A percentile compares a stretch with the other conserved stretches of the same genome.
Evolutionary conservation across 192 early-diverging fungal species (phyloP).

Genomic region (Coemansia sp.): DNA sequence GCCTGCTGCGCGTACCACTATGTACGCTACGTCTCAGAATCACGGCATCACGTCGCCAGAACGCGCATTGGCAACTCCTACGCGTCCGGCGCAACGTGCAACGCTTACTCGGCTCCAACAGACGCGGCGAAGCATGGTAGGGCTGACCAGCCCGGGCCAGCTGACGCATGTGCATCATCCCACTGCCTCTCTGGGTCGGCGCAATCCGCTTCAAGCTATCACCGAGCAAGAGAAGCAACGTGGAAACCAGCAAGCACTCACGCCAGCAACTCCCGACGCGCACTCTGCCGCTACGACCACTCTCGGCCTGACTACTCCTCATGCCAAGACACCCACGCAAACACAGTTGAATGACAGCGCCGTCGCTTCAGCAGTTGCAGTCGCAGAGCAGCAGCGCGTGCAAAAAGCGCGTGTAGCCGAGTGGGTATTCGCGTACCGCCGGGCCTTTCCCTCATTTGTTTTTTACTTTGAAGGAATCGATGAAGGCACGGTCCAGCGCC

Average conservation of each 20-base stretch:
- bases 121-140: constrained; percentile 18
- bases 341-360: not conserved
- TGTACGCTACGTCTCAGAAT: constrained; percentile 23
- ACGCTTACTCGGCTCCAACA: constrained; percentile 23
- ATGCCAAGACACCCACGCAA: not conserved
- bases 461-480: constrained; percentile 58
- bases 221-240: constrained; percentile 40
- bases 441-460: constrained; percentile 54
- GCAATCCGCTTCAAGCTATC: constrained; percentile 47
- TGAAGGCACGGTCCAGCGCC: constrained; percentile 38
- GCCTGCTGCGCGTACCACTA: constrained; percentile 25
- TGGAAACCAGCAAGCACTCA: constrained; percentile 13
- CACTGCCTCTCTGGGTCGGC: constrained; percentile 6
- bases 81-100: constrained; percentile 42
- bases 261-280: not conserved
- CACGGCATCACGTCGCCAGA: constrained; percentile 25
- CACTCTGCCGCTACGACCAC: not conserved
- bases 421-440: constrained; percentile 52
- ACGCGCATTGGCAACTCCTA: constrained; percentile 40
- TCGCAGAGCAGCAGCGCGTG: constrained; percentile 40
- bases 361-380: not conserved
- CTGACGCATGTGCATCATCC: constrained; percentile 6
- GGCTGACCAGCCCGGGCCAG: constrained; percentile 19
- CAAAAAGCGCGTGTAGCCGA: constrained; percentile 48
- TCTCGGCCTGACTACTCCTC: not conserved